Evolutionary conservation across 257 asterid genomes (phyloP), one percentile per base, ranked within the genome.

Genomic region (Ophiorrhiza pumila): DNA sequence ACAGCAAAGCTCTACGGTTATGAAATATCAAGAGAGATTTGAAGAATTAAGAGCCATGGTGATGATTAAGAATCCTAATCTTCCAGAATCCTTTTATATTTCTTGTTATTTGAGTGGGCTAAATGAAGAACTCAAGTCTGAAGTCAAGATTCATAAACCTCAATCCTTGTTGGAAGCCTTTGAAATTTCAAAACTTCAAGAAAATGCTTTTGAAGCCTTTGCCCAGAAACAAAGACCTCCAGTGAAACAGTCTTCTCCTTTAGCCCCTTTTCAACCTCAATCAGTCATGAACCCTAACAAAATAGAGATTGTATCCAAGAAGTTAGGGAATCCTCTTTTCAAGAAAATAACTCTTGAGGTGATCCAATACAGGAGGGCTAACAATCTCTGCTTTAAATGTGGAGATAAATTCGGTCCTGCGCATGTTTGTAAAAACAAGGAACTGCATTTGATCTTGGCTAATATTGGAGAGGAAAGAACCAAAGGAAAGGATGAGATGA

Each of bases 1-100:
- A 0, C 7, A 56, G 0, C 1, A 9, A 2, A 25, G 7, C 0
- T 2, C 35, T 0, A 8, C 35, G 0, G 20, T 56, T 0, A 0
- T 10, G 0, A 58, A 23, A 11, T 67, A 42, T 13, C 42, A 25
- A 14, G 71, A 67, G 2, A 47, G 6, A 11, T 67, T 43, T 27
- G 59, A 67, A n/a, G 71, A 46, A 17, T 23, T 67, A 2, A 67
- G 23, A 2, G 13, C 25, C 0, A 15, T 1, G 0, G 3, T 45
- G 0, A 45, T 67, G 41, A 0, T 25, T 0, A 25, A 8, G 0
- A 10, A 1, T 0, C 55, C 25, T 0, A 0, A 5, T 0, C 13
- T 25, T 1, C 3, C 55, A 0, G 23, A 67, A n/a, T 4, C 58
- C 0, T 23, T 23, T 15, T 67, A 29, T 4, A 29, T 67, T 23